Percentiles rank a stretch among this genome's conserved stretches.
These are phyloP conservation scores for Annona cherimola DNA, from an alignment of 164 flowering plant species.

Conservation along the genomic window DNA sequence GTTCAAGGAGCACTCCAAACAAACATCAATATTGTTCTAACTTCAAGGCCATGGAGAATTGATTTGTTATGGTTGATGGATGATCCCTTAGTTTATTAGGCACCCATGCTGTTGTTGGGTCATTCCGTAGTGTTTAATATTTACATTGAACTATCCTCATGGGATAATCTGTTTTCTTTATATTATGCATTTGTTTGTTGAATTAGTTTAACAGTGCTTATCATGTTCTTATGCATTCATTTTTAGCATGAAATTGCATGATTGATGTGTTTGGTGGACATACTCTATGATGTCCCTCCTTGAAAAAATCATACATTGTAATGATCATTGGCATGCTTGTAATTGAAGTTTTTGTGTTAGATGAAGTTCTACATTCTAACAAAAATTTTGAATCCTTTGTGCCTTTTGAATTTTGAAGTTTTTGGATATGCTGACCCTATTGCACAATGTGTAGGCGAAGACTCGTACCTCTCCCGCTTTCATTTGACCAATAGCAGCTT, in stretches of 20 bases:
- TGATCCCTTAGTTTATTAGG: too few relatives aligned
- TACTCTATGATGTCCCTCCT: slow-evolving; percentile 62
- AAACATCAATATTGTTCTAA: too few relatives aligned
- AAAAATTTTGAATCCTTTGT: background rate
- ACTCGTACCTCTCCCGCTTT: background rate
- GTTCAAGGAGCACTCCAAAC: too few relatives aligned
- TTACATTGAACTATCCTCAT: background rate
- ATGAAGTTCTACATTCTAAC: too few relatives aligned
- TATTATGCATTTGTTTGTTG: background rate
- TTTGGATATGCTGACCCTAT: background rate
- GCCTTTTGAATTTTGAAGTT: background rate
- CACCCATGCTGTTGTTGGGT: slow-evolving; percentile 65
- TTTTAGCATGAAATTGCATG: slow-evolving; percentile 24
- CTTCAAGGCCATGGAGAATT: too few relatives aligned
- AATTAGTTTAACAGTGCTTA: background rate
- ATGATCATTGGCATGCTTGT: slow-evolving; percentile 56
- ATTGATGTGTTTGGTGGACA: slow-evolving; percentile 71
- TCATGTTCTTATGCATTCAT: background rate
- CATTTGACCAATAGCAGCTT: background rate
- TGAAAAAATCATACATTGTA: slow-evolving; percentile 54
- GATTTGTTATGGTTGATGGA: too few relatives aligned
- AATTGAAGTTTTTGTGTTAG: slow-evolving; percentile 2
- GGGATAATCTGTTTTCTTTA: background rate
- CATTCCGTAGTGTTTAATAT: slow-evolving; percentile 79
- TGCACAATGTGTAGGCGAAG: slow-evolving; percentile 2